These are phyloP conservation scores for Rhizopus microsporus DNA, from an alignment of 371 early-diverging fungal species.

Conservation along the genomic window DNA sequence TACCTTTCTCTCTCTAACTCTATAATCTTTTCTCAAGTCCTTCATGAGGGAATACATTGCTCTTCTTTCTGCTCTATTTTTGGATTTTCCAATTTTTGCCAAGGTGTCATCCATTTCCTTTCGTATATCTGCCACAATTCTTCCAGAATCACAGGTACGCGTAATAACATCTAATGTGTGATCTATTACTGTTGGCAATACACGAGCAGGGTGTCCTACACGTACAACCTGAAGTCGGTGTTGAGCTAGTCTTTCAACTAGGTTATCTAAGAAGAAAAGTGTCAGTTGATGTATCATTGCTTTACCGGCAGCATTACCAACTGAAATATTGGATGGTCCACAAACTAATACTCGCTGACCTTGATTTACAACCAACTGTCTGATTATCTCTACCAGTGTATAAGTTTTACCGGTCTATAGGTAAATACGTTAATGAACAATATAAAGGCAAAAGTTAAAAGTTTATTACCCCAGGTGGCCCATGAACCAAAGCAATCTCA, in stretches of 20 bases:
- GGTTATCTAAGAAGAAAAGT: conserved; percentile 60
- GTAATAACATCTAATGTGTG: conserved; percentile 74
- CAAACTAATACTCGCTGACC: conserved; percentile 84
- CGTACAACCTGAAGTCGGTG: conserved; percentile 72
- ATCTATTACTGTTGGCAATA: conserved; percentile 70
- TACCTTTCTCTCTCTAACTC: conserved; percentile 71
- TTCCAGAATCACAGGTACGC: conserved; percentile 74
- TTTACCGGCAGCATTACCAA: conserved; percentile 55
- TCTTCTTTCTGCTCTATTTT: conserved; percentile 66
- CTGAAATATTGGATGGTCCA: conserved; percentile 93
- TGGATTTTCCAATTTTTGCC: conserved; percentile 61
- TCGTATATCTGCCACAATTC: conserved; percentile 77
- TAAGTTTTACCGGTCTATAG: conserved; percentile 90
- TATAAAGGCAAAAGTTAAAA: background rate
- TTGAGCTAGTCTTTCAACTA: conserved; percentile 75
- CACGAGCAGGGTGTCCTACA: conserved; percentile 86
- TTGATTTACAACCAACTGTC: conserved; percentile 66
- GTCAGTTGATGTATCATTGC: background rate
- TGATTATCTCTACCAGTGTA: conserved; percentile 86
- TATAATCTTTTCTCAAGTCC: conserved; percentile 73
- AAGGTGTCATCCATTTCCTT: conserved; percentile 78
- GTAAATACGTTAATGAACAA: background rate
- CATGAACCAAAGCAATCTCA: conserved; percentile 82
- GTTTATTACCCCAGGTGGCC: conserved; percentile 71
- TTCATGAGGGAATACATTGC: conserved; percentile 69